Evolutionary conservation across 495 filamentous ascomycete species (phyloP).

Genomic region (Ascobolus immersus): DNA sequence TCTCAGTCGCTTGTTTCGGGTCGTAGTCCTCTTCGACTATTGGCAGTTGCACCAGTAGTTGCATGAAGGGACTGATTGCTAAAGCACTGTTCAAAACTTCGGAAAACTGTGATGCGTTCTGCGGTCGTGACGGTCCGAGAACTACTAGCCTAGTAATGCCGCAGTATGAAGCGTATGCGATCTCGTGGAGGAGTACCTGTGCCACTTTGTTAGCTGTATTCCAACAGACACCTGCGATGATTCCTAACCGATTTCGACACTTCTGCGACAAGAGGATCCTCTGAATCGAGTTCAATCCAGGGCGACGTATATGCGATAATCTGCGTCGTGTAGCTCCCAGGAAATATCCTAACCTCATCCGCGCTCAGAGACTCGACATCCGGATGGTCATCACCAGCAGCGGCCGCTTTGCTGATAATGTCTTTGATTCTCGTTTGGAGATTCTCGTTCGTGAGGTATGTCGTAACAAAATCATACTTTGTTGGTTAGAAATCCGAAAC

Average conservation of each 20-base stretch:
- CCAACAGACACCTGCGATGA: conserved; percentile 8
- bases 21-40: no score
- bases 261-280: conserved; percentile 13
- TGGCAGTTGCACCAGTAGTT: conserved; percentile 25
- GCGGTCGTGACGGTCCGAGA: conserved; percentile 34
- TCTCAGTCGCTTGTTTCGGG: conserved; percentile 2
- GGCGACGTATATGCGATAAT: conserved; percentile 14
- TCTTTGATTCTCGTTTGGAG: conserved; percentile 49
- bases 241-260: conserved; percentile 12
- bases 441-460: conserved; percentile 56
- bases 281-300: conserved; percentile 16
- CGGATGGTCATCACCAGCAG: conserved; percentile 34
- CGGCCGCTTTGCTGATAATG: conserved; percentile 17
- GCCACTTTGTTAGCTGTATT: conserved; percentile 14
- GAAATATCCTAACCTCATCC: conserved; percentile 14
- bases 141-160: conserved; percentile 63
- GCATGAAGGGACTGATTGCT: conserved; percentile 42
- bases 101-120: conserved; percentile 39
- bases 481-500: no score
- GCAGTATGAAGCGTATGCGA: conserved; percentile 85
- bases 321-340: conserved; percentile 12
- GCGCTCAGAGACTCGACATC: conserved; percentile 13
- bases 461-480: conserved; percentile 83
- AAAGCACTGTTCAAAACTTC: conserved; percentile 62
- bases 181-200: conserved; percentile 74